These are phyloP conservation scores for Wickerhamomyces sp. DNA, from an alignment of 1,139 yeast species.

Conservation along the genomic window DNA sequence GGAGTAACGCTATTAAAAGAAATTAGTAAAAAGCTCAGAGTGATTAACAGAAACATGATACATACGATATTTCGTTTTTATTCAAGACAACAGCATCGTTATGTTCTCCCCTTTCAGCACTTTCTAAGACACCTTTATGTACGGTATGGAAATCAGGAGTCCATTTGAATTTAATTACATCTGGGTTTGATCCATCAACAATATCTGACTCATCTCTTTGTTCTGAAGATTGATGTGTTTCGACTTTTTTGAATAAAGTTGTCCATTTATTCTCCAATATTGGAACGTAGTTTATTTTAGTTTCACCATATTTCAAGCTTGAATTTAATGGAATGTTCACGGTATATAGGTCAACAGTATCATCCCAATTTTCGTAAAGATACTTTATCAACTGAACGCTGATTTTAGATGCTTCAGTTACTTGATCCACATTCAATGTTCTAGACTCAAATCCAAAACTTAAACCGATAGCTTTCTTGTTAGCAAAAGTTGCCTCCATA, in stretches of 20 bases:
- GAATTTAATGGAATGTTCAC: constrained; percentile 74
- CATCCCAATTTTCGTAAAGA: constrained; percentile 55
- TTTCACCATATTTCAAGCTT: constrained; percentile 41
- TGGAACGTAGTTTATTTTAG: constrained; percentile 70
- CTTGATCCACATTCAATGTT: constrained; percentile 47
- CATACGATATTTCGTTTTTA: constrained; percentile 54
- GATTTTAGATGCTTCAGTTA: constrained; percentile 64
- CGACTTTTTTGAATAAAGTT: constrained; percentile 43
- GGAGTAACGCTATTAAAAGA: constrained; percentile 65
- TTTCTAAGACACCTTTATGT: constrained; percentile 52
- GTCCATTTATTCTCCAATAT: constrained; percentile 78
- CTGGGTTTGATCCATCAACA: constrained; percentile 37
- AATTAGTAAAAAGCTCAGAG: constrained; percentile 5
- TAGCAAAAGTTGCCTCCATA: constrained; percentile 86
- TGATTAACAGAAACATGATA: no score
- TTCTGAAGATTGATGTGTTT: constrained; percentile 13
- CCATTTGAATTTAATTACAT: constrained; percentile 64
- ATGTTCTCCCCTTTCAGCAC: constrained; percentile 40
- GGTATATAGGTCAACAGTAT: constrained; percentile 66
- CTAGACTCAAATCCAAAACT: constrained; percentile 69
- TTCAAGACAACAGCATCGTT: constrained; percentile 39
- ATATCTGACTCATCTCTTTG: constrained; percentile 34
- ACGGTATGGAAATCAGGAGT: constrained; percentile 74
- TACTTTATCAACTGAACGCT: constrained; percentile 60
- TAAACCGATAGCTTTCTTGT: constrained; percentile 70